Conservation (phyloP, 2,329 filamentous ascomycete species). For the Fusarium chuoi region DNA sequence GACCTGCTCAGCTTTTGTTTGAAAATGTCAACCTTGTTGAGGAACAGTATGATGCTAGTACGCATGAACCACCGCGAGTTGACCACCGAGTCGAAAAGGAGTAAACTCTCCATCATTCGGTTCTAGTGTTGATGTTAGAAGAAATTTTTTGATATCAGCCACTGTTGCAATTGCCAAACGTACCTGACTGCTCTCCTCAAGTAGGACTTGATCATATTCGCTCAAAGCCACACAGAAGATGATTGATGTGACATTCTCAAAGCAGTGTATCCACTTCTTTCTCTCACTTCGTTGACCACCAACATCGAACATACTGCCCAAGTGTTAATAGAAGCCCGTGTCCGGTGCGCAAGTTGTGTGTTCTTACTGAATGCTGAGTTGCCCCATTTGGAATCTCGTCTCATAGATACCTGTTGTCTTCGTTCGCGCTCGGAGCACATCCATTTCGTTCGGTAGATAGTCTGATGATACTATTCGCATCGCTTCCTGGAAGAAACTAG, state of each 20-base stretch:
- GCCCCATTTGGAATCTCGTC: conserved; percentile 97
- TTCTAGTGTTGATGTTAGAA: conserved; percentile 69
- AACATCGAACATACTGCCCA: conserved; percentile 94
- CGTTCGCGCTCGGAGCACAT: conserved; percentile 93
- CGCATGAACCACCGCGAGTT: conserved; percentile 99
- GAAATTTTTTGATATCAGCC: not conserved
- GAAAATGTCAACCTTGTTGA: conserved; percentile 99
- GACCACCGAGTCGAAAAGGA: conserved; percentile 97
- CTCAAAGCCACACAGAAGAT: conserved; percentile 98
- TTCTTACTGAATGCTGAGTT: conserved; percentile 96
- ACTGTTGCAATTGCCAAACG: not conserved
- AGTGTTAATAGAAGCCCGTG: conserved; percentile 33
- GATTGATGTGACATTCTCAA: conserved; percentile 99
- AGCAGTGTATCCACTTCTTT: conserved; percentile 99
- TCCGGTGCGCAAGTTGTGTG: not conserved
- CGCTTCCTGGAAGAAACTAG: conserved; percentile 95
- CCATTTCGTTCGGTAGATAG: conserved; percentile 93
- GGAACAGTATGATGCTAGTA: conserved; percentile 97
- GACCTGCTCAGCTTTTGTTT: conserved; percentile 92
- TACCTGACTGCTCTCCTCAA: conserved; percentile 96
- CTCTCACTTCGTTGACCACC: conserved; percentile 96
- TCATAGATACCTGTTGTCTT: conserved; percentile 99
- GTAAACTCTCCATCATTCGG: conserved; percentile 98
- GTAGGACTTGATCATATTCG: conserved; percentile 96
- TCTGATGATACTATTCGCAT: conserved; percentile 83